Base-by-base conservation (phyloP, 75 land plant genomes). In the Isoetes taiwanensis region DNA sequence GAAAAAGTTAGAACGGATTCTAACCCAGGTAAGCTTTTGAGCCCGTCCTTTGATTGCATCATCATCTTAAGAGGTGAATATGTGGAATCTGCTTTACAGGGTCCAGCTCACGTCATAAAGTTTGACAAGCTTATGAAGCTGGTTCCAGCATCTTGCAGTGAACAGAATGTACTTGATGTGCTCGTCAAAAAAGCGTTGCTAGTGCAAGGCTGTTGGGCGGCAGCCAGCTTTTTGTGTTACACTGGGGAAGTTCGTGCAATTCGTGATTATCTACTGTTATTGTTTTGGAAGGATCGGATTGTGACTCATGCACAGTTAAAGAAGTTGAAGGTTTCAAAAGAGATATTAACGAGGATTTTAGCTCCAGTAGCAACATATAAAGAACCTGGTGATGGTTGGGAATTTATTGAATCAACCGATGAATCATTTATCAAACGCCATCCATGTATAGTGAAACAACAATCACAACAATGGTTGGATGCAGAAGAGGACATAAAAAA, bases 191-290 rank as follows among this genome's bases (percentile, higher is more conserved):
- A 16, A 46, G 50, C 50, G 6, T 46, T 19, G 16, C 50, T 46
- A 23, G 50, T 46, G 6, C 50, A 46, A 46, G 50, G 50, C 50
- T 46, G 50, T 23, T 46, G 50, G 50, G 50, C 25, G 50, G 50
- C 50, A 46, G 23, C 50, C 5, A 46, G 50, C 25, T 19, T 19
- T 8, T 19, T 46, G 50, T 23, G 50, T 4, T 46, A 46, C 19
- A 46, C 50, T 3, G 50, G 50, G 6, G 50, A 23, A 19, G 4
- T 37, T 35, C 52, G 55, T 43, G 30, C 64, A 30, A 59, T 68
- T 25, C 65, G 98, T 67, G 98, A 93, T 53, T 81, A 66, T 63
- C 57, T 84, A 19, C 83, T 93, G 41, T 56, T 64, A 16, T 57
- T 67, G 24, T 93, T 93, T 59, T 70, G 56, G 30, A 76, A 81